Evolutionary conservation across 805 yeast genomes (phyloP).

Genomic region (Barnettozyma wickerhamii): DNA sequence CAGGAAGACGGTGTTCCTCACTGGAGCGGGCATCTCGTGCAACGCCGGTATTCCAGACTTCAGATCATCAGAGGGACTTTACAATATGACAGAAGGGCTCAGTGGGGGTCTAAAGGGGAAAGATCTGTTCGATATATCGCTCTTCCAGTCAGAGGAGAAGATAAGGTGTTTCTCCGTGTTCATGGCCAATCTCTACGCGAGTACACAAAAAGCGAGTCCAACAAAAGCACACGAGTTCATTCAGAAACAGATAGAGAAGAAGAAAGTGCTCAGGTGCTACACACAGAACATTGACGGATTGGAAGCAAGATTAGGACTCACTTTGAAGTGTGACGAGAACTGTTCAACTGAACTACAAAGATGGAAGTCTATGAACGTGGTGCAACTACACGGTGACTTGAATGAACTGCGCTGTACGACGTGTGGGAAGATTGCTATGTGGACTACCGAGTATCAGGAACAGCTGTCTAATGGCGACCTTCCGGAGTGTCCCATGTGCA

Average conservation of each 20-base stretch:
- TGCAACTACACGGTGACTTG: conserved; percentile 89
- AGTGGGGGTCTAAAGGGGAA: conserved; percentile 66
- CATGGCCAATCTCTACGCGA: conserved; percentile 73
- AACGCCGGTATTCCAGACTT: conserved; percentile 98
- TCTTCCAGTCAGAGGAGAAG: conserved; percentile 66
- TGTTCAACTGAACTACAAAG: conserved; percentile 23
- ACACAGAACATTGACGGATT: conserved; percentile 94
- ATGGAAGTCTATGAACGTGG: conserved; percentile 70
- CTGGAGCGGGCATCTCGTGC: conserved; percentile 97
- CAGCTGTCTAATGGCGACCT: conserved; percentile 55
- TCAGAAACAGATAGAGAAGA: conserved; percentile 36
- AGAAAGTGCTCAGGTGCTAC: conserved; percentile 75
- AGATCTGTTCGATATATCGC: conserved; percentile 83
- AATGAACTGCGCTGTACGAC: conserved; percentile 71
- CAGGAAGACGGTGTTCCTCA: conserved; percentile 58
- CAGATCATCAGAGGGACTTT: conserved; percentile 78
- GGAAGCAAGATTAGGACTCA: conserved; percentile 62
- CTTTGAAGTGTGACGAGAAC: conserved; percentile 43
- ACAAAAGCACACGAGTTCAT: conserved; percentile 84
- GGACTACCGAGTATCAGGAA: conserved; percentile 53
- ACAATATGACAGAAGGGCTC: conserved; percentile 40
- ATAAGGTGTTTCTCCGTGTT: conserved; percentile 78
- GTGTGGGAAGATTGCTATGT: conserved; percentile 54
- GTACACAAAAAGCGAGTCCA: conserved; percentile 64
- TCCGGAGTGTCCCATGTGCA: conserved; percentile 76